A percentile compares a stretch with the other conserved stretches of the same genome.
Conservation (phyloP, 2,329 filamentous ascomycete species). For the Fusarium continuum region DNA sequence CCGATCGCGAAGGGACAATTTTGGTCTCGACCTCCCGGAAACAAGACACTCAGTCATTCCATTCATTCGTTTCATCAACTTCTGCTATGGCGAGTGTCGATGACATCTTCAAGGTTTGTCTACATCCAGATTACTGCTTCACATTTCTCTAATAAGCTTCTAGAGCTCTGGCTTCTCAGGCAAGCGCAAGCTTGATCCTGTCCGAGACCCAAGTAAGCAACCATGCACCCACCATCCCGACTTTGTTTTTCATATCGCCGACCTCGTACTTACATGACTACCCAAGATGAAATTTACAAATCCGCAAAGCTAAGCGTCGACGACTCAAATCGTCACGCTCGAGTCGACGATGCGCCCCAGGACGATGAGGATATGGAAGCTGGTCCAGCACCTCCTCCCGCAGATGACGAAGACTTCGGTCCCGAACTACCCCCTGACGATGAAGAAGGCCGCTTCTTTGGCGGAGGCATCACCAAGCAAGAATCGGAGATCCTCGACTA, state of each 20-base stretch:
- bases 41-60: background rate
- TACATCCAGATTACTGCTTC: background rate
- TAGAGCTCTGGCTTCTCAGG: slow-evolving; percentile 55
- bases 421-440: slow-evolving; percentile 59
- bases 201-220: slow-evolving; percentile 68
- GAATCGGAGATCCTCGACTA: slow-evolving; percentile 89
- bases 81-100: slow-evolving; percentile 64
- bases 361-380: slow-evolving; percentile 63
- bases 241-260: background rate
- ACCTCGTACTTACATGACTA: background rate
- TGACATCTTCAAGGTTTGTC: slow-evolving; percentile 64
- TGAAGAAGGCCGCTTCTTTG: slow-evolving; percentile 95
- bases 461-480: slow-evolving; percentile 83
- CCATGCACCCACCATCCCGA: background rate
- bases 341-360: slow-evolving; percentile 55
- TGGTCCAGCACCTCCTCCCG: slow-evolving; percentile 57
- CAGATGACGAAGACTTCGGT: slow-evolving; percentile 61
- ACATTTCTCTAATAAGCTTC: slow-evolving; percentile 25
- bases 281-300: slow-evolving; percentile 70
- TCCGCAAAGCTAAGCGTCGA: slow-evolving; percentile 62
- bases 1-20: slow-evolving; percentile 11
- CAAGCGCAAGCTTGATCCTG: slow-evolving; percentile 71
- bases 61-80: background rate
- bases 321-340: slow-evolving; percentile 56
- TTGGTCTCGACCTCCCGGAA: background rate